Evolutionary conservation across 495 filamentous ascomycete species (phyloP).

Genomic region (Lasiosphaeria miniovina): DNA sequence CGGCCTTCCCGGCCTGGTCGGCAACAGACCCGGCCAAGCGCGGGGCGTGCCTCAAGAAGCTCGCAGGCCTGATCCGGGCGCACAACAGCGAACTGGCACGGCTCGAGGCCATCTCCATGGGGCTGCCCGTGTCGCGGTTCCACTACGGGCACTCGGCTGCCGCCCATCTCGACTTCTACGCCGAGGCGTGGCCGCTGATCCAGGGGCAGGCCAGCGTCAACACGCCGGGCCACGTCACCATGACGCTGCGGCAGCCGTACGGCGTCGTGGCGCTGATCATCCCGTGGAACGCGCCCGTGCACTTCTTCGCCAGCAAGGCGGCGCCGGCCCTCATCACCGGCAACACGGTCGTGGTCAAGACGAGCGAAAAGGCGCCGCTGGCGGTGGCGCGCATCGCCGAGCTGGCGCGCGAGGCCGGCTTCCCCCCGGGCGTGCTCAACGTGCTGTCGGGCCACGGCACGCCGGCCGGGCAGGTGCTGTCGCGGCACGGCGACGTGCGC

Average conservation of each 20-base stretch:
- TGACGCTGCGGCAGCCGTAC: conserved; percentile 83
- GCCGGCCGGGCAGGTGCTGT: conserved; percentile 51
- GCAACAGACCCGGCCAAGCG: conserved; percentile 43
- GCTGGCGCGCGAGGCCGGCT: conserved; percentile 52
- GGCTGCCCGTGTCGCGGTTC: conserved; percentile 38
- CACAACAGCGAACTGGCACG: conserved; percentile 47
- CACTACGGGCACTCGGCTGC: conserved; percentile 29
- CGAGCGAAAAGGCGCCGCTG: conserved; percentile 87
- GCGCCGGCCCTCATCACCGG: conserved; percentile 83
- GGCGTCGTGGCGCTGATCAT: conserved; percentile 92
- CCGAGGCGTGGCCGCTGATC: conserved; percentile 32
- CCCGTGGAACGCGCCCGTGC: conserved; percentile 83
- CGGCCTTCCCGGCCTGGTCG: conserved; percentile 58
- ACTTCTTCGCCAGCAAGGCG: conserved; percentile 86
- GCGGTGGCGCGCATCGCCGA: conserved; percentile 56
- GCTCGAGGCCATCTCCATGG: conserved; percentile 55
- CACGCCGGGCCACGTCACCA: conserved; percentile 74
- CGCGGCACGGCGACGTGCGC: conserved; percentile 49
- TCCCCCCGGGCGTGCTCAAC: conserved; percentile 58
- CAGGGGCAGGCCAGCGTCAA: conserved; percentile 82
- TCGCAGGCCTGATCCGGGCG: conserved; percentile 49
- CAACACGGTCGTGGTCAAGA: conserved; percentile 83
- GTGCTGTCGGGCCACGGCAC: conserved; percentile 54
- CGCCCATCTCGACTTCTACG: conserved; percentile 33
- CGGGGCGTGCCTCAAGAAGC: conserved; percentile 47